Evolutionary conservation across 2,329 filamentous ascomycete species (phyloP).

Genomic region (Cladosporium colombiae): DNA sequence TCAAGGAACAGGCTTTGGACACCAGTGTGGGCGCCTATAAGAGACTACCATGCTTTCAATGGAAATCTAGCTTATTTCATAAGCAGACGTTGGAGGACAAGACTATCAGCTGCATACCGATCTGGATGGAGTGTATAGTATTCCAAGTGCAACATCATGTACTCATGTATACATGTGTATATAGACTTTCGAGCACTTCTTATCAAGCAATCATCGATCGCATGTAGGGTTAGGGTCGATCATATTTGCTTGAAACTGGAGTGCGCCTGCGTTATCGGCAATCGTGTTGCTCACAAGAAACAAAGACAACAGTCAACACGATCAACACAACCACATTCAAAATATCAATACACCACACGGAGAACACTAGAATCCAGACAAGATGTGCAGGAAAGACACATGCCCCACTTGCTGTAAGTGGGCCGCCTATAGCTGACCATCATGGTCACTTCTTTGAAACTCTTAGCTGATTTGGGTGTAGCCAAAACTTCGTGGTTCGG

Average conservation of each 20-base stretch:
- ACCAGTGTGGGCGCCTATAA: too few relatives aligned
- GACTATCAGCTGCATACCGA: too few relatives aligned
- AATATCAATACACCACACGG: background rate
- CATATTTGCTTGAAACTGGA: background rate
- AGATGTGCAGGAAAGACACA: slow-evolving; percentile 16
- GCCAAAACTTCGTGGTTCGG: slow-evolving; percentile 28
- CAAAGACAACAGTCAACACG: background rate
- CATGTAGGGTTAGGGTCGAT: background rate
- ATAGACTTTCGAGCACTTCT: background rate
- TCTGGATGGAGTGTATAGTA: background rate
- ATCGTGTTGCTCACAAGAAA: background rate
- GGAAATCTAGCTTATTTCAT: too few relatives aligned
- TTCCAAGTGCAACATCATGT: background rate
- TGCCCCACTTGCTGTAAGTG: slow-evolving; percentile 15
- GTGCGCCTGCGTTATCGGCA: background rate
- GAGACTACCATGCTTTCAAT: too few relatives aligned
- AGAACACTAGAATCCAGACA: background rate
- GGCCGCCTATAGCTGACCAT: background rate
- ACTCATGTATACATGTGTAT: background rate
- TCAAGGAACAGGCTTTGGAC: too few relatives aligned
- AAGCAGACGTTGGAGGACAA: too few relatives aligned
- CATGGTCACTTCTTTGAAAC: slow-evolving; percentile 1
- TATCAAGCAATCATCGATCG: background rate
- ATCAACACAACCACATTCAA: background rate
- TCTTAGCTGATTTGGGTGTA: slow-evolving; percentile 18